Evolutionary conservation across 768 basidiomycete species (phyloP).

Genomic region (Boletus reticulatus): DNA sequence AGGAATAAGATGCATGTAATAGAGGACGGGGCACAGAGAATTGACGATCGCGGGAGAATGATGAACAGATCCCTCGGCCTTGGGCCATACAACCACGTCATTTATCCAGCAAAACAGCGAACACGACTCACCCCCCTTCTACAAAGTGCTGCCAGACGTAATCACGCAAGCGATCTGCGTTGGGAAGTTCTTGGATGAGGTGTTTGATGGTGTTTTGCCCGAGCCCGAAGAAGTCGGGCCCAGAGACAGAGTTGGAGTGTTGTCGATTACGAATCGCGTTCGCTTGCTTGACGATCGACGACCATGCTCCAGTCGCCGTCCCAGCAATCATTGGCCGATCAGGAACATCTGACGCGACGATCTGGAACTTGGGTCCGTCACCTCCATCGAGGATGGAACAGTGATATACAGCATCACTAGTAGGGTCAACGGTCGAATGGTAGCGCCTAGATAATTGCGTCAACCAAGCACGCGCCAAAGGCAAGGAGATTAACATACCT

Average conservation of each 20-base stretch:
- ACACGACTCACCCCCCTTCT: conserved; percentile 73
- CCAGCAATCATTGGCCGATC: conserved; percentile 75
- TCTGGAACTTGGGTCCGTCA: conserved; percentile 84
- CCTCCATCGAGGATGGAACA: conserved; percentile 85
- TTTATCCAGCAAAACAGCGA: conserved; percentile 8
- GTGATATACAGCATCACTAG: conserved; percentile 66
- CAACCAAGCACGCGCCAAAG: neutral
- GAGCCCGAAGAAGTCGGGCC: conserved; percentile 85
- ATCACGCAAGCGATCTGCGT: conserved; percentile 67
- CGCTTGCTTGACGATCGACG: conserved; percentile 77
- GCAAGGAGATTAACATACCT: conserved; percentile 44
- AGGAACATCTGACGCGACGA: conserved; percentile 68
- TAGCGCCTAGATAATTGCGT: conserved; percentile 54
- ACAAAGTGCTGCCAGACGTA: conserved; percentile 87
- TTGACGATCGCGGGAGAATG: conserved; percentile 10
- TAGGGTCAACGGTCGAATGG: conserved; percentile 70
- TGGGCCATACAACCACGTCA: conserved; percentile 9
- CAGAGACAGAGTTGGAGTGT: conserved; percentile 85
- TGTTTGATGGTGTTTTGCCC: conserved; percentile 89
- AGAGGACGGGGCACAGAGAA: conserved; percentile 18
- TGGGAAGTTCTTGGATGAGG: conserved; percentile 81
- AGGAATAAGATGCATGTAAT: conserved; percentile 26
- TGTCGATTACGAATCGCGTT: conserved; percentile 78
- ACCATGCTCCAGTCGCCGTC: conserved; percentile 89
- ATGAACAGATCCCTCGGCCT: conserved; percentile 4